Percentiles rank a stretch among this genome's conserved stretches.
These are phyloP conservation scores for Botrytis paeoniae DNA, from an alignment of 2,329 filamentous ascomycete genomes.

Conservation along the genomic window DNA sequence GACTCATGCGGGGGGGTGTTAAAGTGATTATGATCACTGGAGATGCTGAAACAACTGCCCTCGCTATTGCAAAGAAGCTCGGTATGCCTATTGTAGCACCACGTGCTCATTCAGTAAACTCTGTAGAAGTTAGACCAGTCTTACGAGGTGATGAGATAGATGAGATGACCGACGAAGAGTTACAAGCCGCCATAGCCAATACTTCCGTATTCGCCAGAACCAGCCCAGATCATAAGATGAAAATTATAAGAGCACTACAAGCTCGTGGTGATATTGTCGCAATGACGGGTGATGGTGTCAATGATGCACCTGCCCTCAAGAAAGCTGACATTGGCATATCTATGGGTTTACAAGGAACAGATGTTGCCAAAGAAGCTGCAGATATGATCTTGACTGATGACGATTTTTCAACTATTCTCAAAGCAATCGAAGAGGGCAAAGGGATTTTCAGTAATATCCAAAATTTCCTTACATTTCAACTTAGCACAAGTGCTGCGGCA, in stretches of 20 bases:
- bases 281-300: slow-evolving; percentile 98
- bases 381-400: slow-evolving; percentile 91
- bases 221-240: slow-evolving; percentile 96
- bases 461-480: slow-evolving; percentile 97
- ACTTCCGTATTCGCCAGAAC: slow-evolving; percentile 96
- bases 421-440: slow-evolving; percentile 97
- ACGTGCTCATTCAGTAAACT: slow-evolving; percentile 51
- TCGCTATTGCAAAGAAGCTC: slow-evolving; percentile 91
- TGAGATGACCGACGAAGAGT: slow-evolving; percentile 78
- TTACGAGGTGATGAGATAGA: slow-evolving; percentile 91
- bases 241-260: slow-evolving; percentile 90
- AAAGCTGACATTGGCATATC: slow-evolving; percentile 97
- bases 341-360: slow-evolving; percentile 92
- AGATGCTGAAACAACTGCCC: slow-evolving; percentile 89
- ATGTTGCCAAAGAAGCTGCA: slow-evolving; percentile 94
- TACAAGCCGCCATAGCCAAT: slow-evolving; percentile 78
- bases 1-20: slow-evolving; percentile 89
- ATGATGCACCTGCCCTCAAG: slow-evolving; percentile 94
- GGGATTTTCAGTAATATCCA: slow-evolving; percentile 99
- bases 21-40: slow-evolving; percentile 99
- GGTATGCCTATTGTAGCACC: slow-evolving; percentile 76
- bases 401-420: slow-evolving; percentile 87
- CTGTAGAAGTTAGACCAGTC: slow-evolving; percentile 66
- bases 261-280: slow-evolving; percentile 93
- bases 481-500: slow-evolving; percentile 93